phyloP scores from a whole-genome alignment of 2,329 filamentous ascomycete genomes.

The Cryphonectria carpinicola region DNA sequence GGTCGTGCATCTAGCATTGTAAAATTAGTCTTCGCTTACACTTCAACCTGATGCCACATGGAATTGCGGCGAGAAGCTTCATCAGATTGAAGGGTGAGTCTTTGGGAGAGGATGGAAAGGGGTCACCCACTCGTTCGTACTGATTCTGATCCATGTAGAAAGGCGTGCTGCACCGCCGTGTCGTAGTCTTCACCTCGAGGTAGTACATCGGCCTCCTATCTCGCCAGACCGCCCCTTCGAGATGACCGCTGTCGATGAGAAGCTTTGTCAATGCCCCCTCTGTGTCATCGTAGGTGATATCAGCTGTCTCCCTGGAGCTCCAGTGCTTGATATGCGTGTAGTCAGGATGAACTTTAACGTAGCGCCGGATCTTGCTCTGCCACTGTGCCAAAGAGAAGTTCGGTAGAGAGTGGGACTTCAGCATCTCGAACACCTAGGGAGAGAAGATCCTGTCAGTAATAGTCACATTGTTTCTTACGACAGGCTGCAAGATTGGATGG shows the following conservation, averaged over 20 bases:
- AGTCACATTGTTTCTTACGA: background rate
- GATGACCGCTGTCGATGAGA: slow-evolving; percentile 41
- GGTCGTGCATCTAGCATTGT: slow-evolving; percentile 33
- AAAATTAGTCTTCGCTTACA: background rate
- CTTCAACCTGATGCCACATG: slow-evolving; percentile 2
- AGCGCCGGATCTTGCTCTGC: slow-evolving; percentile 51
- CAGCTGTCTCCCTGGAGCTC: slow-evolving; percentile 48
- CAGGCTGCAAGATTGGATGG: background rate
- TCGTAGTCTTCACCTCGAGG: slow-evolving; percentile 57
- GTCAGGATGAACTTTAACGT: slow-evolving; percentile 42
- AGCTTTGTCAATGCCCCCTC: slow-evolving; percentile 39
- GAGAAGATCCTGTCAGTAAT: background rate
- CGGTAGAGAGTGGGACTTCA: slow-evolving; percentile 35
- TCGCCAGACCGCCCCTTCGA: slow-evolving; percentile 36
- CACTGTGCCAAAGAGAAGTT: slow-evolving; percentile 48
- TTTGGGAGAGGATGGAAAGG: background rate
- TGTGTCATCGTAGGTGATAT: slow-evolving; percentile 50
- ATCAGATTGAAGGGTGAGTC: background rate
- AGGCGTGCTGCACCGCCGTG: slow-evolving; percentile 39
- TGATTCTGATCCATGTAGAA: slow-evolving; percentile 54
- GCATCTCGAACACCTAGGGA: slow-evolving; percentile 45
- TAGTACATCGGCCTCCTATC: slow-evolving; percentile 44
- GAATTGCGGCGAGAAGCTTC: background rate
- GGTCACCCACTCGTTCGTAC: slow-evolving; percentile 43
- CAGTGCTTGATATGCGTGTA: slow-evolving; percentile 47